Evolutionary conservation across 192 early-diverging fungal species (phyloP), one percentile per base, ranked within the genome.

Genomic region (Entophlyctis luteolus): DNA sequence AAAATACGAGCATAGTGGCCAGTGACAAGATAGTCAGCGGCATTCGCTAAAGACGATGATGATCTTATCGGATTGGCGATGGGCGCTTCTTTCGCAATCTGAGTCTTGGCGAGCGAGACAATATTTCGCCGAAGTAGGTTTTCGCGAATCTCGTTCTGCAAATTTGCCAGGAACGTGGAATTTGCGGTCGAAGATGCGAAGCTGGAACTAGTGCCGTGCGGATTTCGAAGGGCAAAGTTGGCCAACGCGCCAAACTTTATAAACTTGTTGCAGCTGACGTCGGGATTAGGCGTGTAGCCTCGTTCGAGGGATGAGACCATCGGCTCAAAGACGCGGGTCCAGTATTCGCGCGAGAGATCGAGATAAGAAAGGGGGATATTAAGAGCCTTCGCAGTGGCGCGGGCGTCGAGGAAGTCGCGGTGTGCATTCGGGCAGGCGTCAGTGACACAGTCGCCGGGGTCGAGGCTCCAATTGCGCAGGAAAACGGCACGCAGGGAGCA

Each of bases 401-500:
- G n/a, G 28, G 60, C 70, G 32, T 71, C 70, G 12, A 39, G 22
- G 42, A 38, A 65, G 33, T 71, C 70, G 4, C 45, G 48, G 6
- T 56, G 36, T 29, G 55, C 47, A 1, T 56, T 60, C 8, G 68
- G 55, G 50, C 68, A 70, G 31, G 31, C 39, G 16, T 39, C 14
- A 6, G 45, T 77, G 28, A 86, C 90, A 18, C 55, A 31, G 62
- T 95, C 93, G 62, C 96, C 93, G 0, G 78, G 74, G 2, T 12
- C n/a, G 4, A 85, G 83, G 65, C 96, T 94, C 96, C 96, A 96
- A 75, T 96, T 98, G 59, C 86, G 87, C 96, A 98, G 96, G 69
- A 90, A 96, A 12, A 95, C 75, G 0, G 84, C 96, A 37, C 88
- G 79, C 39, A n/a, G 10, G 39, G 10, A n/a, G 39, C 8, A 42